phyloP scores from a whole-genome alignment of 371 early-diverging fungal species.

The Apophysomyces ossiformis region DNA sequence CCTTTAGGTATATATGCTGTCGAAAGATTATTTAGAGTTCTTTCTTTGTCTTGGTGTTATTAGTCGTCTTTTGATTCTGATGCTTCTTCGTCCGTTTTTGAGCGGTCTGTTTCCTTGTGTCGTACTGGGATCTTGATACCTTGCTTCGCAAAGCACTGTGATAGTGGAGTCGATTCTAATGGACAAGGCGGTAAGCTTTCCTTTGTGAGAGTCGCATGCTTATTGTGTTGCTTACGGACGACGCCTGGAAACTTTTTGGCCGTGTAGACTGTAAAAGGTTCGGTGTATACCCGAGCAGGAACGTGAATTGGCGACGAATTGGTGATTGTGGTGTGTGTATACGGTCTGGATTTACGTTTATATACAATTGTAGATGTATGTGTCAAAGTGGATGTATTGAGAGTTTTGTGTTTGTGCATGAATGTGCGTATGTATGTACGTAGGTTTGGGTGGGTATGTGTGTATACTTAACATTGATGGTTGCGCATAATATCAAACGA shows the following conservation, averaged over 20 bases:
- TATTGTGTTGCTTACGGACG: constrained; percentile 51
- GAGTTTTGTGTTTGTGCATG: background rate
- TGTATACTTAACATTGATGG: constrained; percentile 10
- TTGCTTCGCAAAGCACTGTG: constrained; percentile 73
- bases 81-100: constrained; percentile 13
- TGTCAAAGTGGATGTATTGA: background rate
- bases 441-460: background rate
- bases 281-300: constrained; percentile 43
- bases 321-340: constrained; percentile 3
- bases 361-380: background rate
- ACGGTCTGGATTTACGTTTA: constrained; percentile 1
- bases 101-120: constrained; percentile 18
- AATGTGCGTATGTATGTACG: background rate
- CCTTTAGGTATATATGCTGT: background rate
- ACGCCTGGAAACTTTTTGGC: constrained; percentile 74
- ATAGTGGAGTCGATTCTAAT: constrained; percentile 67
- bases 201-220: background rate
- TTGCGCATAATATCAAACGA: constrained; percentile 10
- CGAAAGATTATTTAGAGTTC: background rate
- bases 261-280: constrained; percentile 63
- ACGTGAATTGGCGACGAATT: constrained; percentile 22
- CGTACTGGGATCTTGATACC: constrained; percentile 75
- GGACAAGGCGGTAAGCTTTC: background rate
- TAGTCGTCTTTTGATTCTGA: constrained; percentile 8
- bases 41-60: background rate